Conservation (phyloP, 768 basidiomycete species). For the Naganishia kalamii region DNA sequence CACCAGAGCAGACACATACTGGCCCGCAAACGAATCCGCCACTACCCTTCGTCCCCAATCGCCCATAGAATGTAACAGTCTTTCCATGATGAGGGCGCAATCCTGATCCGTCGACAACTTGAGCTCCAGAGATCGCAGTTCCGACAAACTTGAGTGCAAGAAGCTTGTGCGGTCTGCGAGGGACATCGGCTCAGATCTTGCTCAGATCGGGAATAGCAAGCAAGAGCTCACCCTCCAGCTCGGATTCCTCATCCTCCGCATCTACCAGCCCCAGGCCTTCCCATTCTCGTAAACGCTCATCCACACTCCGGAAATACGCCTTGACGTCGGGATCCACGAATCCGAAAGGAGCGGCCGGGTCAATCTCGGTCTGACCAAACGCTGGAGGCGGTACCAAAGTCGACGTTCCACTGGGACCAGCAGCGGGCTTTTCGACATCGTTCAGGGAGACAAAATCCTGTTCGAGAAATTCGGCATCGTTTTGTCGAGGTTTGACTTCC, state of each 20-base stretch:
- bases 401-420: not conserved
- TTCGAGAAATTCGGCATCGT: not conserved
- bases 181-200: not conserved
- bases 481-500: not conserved
- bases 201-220: not conserved
- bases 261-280: constrained; percentile 52
- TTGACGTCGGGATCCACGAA: constrained; percentile 83
- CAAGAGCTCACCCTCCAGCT: constrained; percentile 42
- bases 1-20: constrained; percentile 50
- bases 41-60: constrained; percentile 91
- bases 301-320: constrained; percentile 84
- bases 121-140: constrained; percentile 81
- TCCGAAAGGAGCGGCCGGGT: constrained; percentile 73
- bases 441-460: constrained; percentile 11
- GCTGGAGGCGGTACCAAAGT: not conserved
- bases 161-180: constrained; percentile 65
- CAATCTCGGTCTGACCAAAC: constrained; percentile 7
- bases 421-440: not conserved
- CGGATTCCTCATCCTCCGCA: constrained; percentile 45
- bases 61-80: constrained; percentile 88
- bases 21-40: constrained; percentile 75
- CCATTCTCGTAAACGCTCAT: constrained; percentile 81
- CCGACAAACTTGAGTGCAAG: constrained; percentile 70
- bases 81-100: constrained; percentile 80
- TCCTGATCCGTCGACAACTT: constrained; percentile 89